These are phyloP conservation scores for Ceratobasidium sp. DNA, from an alignment of 1,284 basidiomycete genomes.

Conservation along the genomic window DNA sequence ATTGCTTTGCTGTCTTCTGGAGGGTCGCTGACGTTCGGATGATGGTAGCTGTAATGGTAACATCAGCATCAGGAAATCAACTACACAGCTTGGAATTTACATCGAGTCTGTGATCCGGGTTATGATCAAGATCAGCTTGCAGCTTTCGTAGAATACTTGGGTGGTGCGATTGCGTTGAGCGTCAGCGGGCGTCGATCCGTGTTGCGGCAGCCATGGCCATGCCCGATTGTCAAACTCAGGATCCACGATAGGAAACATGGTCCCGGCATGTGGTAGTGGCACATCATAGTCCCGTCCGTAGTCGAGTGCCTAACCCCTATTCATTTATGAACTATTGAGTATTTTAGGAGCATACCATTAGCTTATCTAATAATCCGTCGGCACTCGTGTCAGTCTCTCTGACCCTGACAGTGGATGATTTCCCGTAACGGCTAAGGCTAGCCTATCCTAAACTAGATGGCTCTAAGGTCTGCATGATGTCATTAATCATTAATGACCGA, in stretches of 20 bases:
- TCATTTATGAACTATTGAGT: background rate
- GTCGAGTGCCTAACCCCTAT: conserved; percentile 9
- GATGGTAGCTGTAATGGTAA: background rate
- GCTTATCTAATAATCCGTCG: conserved; percentile 6
- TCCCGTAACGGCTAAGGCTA: too few relatives aligned
- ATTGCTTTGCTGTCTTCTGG: conserved; percentile 28
- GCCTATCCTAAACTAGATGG: too few relatives aligned
- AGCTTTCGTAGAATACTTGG: conserved; percentile 20
- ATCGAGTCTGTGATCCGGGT: conserved; percentile 7
- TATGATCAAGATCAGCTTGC: conserved; percentile 32
- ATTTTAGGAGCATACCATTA: background rate
- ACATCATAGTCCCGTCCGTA: conserved; percentile 68
- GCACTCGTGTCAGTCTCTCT: background rate
- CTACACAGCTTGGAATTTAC: background rate
- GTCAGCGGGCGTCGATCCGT: background rate
- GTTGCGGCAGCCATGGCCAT: conserved; percentile 3
- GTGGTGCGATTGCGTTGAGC: conserved; percentile 4
- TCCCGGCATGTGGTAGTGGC: conserved; percentile 52
- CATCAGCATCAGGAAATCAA: background rate
- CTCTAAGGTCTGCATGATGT: too few relatives aligned
- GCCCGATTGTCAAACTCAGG: conserved; percentile 8
- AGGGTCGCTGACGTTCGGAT: background rate
- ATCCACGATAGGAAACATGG: conserved; percentile 25
- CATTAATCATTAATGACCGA: too few relatives aligned
- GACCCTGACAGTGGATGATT: background rate